Evolutionary conservation across 2,329 filamentous ascomycete genomes (phyloP), one percentile per base, ranked within the genome.

Genomic region (Coccinonectria pachysandricola): DNA sequence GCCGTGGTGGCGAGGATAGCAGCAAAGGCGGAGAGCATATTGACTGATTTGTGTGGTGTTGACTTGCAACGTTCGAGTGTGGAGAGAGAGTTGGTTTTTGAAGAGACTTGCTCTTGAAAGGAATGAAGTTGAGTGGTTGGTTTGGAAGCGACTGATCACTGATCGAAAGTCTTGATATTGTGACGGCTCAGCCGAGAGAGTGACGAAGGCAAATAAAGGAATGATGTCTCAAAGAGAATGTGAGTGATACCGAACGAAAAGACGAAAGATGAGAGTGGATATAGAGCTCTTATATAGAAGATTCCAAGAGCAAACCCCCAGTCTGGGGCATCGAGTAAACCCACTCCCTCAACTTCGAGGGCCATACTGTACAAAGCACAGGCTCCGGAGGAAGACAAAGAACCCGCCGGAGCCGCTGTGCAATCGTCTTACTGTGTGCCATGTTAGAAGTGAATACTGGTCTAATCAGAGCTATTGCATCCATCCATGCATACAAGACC

Each of bases 1-100:
- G 48, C 49, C 29, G 46, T 41, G 27, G 46, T 46, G 28, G 44
- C 43, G 16, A 55, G 33, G 39, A 54, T 27, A 29, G 49, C 36
- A 30, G 47, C 43, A 36, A 54, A 32, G 30, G 43, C 40, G 30
- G 38, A 34, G 30, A 53, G 38, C 47, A 51, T 52, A 23, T 35
- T 48, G 40, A 24, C 28, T 21, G 28, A 35, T 11, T 23, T 24
- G 9, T 20, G 23, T 35, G 30, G 27, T 32, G 27, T 24, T 27
- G 27, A 26, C 35, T 13, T 19, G 28, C 28, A 31, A 26, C 20
- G 29, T 36, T 35, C 22, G 37, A 32, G 31, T 22, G 24, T 32
- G 31, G 35, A 36, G 30, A 19, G 28, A 32, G 32, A 25, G 23
- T 23, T 27, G 28, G 28, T 24, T 18, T 22, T 24, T 26, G 19